Evolutionary conservation across 139 green algal genomes (phyloP), one percentile per base, ranked within the genome.

Genomic region (Diplosphaera chodatii): DNA sequence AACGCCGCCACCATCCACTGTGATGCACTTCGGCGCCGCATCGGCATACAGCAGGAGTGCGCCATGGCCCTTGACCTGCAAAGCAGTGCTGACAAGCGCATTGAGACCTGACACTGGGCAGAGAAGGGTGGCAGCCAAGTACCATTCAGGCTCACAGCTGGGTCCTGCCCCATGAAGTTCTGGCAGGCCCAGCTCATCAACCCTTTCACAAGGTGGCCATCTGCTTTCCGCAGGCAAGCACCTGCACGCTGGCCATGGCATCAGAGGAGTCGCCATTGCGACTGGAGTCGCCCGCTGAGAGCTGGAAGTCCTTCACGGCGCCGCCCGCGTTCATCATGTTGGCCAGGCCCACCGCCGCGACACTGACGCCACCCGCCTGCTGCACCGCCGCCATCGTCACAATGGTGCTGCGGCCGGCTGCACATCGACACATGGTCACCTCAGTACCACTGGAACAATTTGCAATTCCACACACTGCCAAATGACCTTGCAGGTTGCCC

Each of bases 321-420:
- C 87, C 89, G n/a, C 87, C 85, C 0, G 80, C 73, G 67, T 96
- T 96, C 34, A 90, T 80, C 86, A 94, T 91, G 28, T 77, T 74
- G 23, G 73, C 31, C 25, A 94, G 78, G 2, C 89, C 91, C 16
- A 96, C 29, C 10, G 83, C 74, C 5, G 86, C 85, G 40, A 91
- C 83, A 1, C 63, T 21, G 25, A 89, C 65, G 23, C 40, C 66
- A 20, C 56, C 55, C 25, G 74, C 63, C 33, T 65, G 23, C 10
- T 48, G 25, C 32, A 86, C 66, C 15, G 74, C 78, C 29, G 65
- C 64, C 25, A 86, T 48, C 2, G 78, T 82, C 22, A 84, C 56
- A 32, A 86, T 34, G 27, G 74, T 67, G 48, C 30, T 55, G 21
- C 62, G 33, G 34, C 81, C 77, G 59, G 32, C 73, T 78, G 67